Conservation (phyloP, 2,329 filamentous ascomycete species). For the Penicillium sp. region DNA sequence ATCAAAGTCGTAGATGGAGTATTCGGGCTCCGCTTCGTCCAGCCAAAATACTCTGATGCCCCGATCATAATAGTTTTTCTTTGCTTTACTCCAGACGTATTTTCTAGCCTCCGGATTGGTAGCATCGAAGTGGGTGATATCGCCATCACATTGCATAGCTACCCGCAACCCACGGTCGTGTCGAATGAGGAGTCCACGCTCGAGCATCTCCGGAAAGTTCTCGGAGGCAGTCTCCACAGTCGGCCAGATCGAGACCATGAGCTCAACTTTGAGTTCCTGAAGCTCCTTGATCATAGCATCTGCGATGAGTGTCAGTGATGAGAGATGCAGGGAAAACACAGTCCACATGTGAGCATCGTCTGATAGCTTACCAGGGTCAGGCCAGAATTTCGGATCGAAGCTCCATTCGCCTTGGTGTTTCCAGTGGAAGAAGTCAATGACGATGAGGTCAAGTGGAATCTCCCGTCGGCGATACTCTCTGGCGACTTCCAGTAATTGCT, state of each 20-base stretch:
- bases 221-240: slow-evolving; percentile 56
- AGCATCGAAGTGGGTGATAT: slow-evolving; percentile 57
- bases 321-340: not conserved
- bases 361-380: slow-evolving; percentile 48
- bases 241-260: slow-evolving; percentile 67
- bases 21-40: slow-evolving; percentile 64
- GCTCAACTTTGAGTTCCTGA: slow-evolving; percentile 52
- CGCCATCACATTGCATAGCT: slow-evolving; percentile 54
- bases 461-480: slow-evolving; percentile 52
- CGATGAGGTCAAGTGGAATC: slow-evolving; percentile 59
- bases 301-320: slow-evolving; percentile 4
- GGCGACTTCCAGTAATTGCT: slow-evolving; percentile 56
- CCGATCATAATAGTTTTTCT: slow-evolving; percentile 55
- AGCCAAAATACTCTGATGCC: slow-evolving; percentile 63
- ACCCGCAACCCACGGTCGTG: slow-evolving; percentile 55
- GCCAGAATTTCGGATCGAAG: slow-evolving; percentile 60
- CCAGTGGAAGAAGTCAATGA: slow-evolving; percentile 65
- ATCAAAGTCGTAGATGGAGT: slow-evolving; percentile 60
- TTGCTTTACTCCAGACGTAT: slow-evolving; percentile 56
- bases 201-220: slow-evolving; percentile 58
- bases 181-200: slow-evolving; percentile 55
- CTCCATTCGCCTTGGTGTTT: slow-evolving; percentile 61
- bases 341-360: not conserved
- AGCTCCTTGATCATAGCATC: slow-evolving; percentile 60
- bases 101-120: slow-evolving; percentile 55